Evolutionary conservation across 2,329 filamentous ascomycete species (phyloP).

Genomic region (Parastagonospora avenae): DNA sequence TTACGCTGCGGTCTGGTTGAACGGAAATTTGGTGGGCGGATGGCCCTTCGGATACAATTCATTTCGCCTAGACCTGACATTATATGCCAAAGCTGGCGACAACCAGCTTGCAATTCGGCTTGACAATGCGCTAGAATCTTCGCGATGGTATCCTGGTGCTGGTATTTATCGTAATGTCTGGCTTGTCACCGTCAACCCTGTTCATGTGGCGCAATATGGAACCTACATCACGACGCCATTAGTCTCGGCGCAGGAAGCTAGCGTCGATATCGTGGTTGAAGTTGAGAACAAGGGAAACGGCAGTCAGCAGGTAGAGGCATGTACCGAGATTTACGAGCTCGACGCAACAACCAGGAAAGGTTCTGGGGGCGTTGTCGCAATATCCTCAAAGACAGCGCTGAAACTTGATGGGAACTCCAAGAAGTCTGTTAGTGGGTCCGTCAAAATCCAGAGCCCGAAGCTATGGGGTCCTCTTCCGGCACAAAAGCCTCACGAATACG

Average conservation of each 20-base stretch:
- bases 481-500: constrained; percentile 56
- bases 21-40: constrained; percentile 56
- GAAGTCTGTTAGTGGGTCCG: constrained; percentile 42
- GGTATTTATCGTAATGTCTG: constrained; percentile 62
- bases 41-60: constrained; percentile 60
- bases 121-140: constrained; percentile 56
- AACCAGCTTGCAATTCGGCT: constrained; percentile 57
- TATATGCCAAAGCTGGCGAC: constrained; percentile 45
- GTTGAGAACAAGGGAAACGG: constrained; percentile 53
- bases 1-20: constrained; percentile 59
- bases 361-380: constrained; percentile 35
- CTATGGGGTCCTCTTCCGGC: constrained; percentile 57
- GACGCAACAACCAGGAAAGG: constrained; percentile 39
- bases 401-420: constrained; percentile 40
- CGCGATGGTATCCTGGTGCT: constrained; percentile 61
- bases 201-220: constrained; percentile 56
- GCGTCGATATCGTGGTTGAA: constrained; percentile 51
- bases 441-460: constrained; percentile 45
- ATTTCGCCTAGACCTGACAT: constrained; percentile 58
- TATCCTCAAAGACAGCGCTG: constrained; percentile 40
- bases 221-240: constrained; percentile 54
- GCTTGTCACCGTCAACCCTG: constrained; percentile 55
- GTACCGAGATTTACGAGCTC: constrained; percentile 49
- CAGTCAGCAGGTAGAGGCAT: constrained; percentile 45
- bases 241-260: constrained; percentile 54